Percentiles rank a stretch among this genome's conserved stretches.
phyloP scores from a whole-genome alignment of 2,329 filamentous ascomycete species.

The Raffaelea ambrosiae region DNA sequence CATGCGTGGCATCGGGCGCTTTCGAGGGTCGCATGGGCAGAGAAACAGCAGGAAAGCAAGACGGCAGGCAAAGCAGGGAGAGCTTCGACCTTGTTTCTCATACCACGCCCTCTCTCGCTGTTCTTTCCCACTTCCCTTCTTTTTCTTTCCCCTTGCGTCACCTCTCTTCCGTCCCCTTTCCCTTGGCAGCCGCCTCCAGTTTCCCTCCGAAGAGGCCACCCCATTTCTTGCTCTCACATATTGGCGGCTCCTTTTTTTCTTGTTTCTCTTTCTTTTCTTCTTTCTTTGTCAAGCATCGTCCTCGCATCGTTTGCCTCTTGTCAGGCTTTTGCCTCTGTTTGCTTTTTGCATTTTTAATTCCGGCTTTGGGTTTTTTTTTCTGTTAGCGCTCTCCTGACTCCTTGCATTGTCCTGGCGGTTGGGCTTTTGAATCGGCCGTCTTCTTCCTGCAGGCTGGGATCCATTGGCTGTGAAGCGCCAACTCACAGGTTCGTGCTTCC shows the following conservation, averaged over 20 bases:
- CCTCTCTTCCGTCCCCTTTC: background rate
- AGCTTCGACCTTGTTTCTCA: background rate
- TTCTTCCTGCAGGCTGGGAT: too few relatives aligned
- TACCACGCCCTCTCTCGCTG: background rate
- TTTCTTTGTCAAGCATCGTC: background rate
- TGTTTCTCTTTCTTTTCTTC: constrained; percentile 1
- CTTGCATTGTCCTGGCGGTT: background rate
- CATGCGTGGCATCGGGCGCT: too few relatives aligned
- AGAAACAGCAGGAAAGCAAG: too few relatives aligned
- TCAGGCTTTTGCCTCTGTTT: too few relatives aligned
- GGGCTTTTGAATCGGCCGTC: too few relatives aligned
- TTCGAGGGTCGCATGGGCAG: too few relatives aligned
- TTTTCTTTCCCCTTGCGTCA: background rate
- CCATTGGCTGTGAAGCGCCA: too few relatives aligned
- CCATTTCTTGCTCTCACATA: too few relatives aligned
- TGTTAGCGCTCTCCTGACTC: background rate
- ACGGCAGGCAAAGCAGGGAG: too few relatives aligned
- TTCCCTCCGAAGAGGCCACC: too few relatives aligned
- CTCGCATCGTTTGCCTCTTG: background rate
- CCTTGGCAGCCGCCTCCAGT: background rate
- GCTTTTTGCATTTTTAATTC: background rate
- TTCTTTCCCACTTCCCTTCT: background rate
- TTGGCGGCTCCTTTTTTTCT: background rate
- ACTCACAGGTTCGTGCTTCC: too few relatives aligned
- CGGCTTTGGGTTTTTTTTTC: background rate